phyloP scores from a whole-genome alignment of 495 filamentous ascomycete species.

The Patellaria atrata region DNA sequence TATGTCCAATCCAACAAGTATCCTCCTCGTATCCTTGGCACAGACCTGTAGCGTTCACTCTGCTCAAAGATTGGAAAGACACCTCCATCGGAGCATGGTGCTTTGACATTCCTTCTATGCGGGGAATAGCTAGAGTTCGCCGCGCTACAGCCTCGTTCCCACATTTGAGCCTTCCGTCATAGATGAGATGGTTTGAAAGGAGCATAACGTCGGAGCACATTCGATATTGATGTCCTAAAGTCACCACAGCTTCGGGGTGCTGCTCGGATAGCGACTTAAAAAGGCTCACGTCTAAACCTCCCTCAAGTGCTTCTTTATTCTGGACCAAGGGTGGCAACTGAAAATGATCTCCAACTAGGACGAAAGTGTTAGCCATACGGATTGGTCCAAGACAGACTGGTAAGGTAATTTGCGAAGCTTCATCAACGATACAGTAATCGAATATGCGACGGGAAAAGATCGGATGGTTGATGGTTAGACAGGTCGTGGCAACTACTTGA shows the following conservation, averaged over 20 bases:
- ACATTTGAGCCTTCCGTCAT: constrained; percentile 76
- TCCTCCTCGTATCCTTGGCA: constrained; percentile 38
- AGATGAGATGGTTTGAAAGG: constrained; percentile 85
- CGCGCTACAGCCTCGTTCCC: constrained; percentile 61
- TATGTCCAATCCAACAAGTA: constrained; percentile 70
- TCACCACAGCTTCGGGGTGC: constrained; percentile 75
- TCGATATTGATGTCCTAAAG: constrained; percentile 88
- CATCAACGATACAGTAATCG: constrained; percentile 96
- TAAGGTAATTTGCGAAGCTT: constrained; percentile 93
- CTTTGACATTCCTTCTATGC: constrained; percentile 39
- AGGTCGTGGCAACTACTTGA: constrained; percentile 86
- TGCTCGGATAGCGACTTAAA: constrained; percentile 85
- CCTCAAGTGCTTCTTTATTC: constrained; percentile 71
- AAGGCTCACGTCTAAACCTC: constrained; percentile 80
- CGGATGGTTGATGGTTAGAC: constrained; percentile 74
- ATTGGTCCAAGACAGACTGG: constrained; percentile 90
- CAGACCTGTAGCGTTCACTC: constrained; percentile 22
- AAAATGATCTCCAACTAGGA: constrained; percentile 91
- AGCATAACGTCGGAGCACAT: constrained; percentile 97
- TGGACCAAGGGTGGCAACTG: constrained; percentile 90
- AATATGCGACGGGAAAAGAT: constrained; percentile 82
- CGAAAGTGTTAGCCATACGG: constrained; percentile 81
- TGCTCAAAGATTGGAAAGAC: background rate
- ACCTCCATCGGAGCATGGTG: constrained; percentile 20
- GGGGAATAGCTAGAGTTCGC: constrained; percentile 43